phyloP scores from a whole-genome alignment of 306 rosid species.

The Vachellia collinsii region DNA sequence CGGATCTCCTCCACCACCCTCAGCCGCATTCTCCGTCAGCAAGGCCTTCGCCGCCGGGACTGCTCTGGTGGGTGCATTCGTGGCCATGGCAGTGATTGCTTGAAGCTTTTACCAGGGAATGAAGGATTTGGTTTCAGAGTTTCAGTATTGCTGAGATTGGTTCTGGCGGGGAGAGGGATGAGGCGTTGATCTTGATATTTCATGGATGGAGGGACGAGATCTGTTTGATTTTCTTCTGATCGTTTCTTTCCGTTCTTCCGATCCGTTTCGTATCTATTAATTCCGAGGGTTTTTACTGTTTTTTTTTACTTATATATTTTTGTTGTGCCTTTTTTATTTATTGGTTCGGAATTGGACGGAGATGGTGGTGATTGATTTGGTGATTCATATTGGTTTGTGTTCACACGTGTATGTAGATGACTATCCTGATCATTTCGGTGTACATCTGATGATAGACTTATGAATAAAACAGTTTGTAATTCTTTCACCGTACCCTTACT shows the following conservation, averaged over 20 bases:
- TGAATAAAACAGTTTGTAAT: constrained; percentile 67
- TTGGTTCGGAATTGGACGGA: constrained; percentile 37
- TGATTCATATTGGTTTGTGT: constrained; percentile 61
- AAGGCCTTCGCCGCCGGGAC: constrained; percentile 57
- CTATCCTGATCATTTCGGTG: constrained; percentile 53
- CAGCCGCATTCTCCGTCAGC: constrained; percentile 53
- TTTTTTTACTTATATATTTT: background rate
- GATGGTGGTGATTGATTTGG: constrained; percentile 44
- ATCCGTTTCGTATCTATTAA: constrained; percentile 20
- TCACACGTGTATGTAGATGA: constrained; percentile 72
- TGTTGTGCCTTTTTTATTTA: background rate
- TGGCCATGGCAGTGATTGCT: constrained; percentile 63
- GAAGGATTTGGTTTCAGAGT: background rate
- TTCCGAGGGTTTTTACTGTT: background rate
- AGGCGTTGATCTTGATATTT: constrained; percentile 38
- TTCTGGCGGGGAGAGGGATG: constrained; percentile 40
- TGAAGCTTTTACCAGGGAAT: constrained; percentile 3
- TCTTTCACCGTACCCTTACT: constrained; percentile 41
- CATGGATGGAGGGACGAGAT: constrained; percentile 60
- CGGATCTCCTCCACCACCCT: constrained; percentile 40
- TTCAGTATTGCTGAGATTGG: constrained; percentile 10
- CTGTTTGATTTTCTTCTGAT: constrained; percentile 46
- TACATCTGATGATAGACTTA: constrained; percentile 58
- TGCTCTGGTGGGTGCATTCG: constrained; percentile 64
- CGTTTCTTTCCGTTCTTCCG: background rate